Evolutionary conservation across 208 protist species (phyloP).

Genomic region (Trichomonas vaginalis): DNA sequence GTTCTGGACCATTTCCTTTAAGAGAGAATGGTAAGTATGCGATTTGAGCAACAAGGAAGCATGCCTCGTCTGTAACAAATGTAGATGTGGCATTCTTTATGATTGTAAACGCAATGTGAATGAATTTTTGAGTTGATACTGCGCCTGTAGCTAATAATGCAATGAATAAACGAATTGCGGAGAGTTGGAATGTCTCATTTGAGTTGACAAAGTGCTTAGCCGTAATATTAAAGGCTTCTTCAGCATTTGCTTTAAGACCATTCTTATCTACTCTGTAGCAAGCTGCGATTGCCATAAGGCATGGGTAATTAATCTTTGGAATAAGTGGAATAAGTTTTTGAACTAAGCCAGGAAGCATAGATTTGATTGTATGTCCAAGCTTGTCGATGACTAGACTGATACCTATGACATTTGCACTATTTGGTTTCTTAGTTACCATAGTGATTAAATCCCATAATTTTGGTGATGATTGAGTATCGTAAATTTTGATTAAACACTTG

Average conservation of each 20-base stretch:
- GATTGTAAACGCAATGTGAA: neutral
- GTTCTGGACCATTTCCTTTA: neutral
- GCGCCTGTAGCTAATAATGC: neutral
- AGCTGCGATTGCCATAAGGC: neutral
- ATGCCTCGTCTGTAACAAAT: neutral
- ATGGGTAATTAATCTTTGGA: neutral
- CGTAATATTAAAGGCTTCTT: neutral
- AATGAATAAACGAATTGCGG: neutral
- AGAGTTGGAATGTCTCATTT: neutral
- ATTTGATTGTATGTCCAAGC: neutral
- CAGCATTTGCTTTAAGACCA: neutral
- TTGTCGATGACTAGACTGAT: neutral
- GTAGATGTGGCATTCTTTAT: neutral
- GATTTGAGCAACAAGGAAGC: neutral
- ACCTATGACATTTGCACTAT: neutral
- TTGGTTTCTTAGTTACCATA: neutral
- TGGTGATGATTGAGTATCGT: neutral
- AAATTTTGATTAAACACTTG: neutral
- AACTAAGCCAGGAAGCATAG: neutral
- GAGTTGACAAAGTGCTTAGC: neutral
- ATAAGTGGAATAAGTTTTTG: neutral
- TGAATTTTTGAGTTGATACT: neutral
- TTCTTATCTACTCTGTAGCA: neutral
- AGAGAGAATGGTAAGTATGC: neutral
- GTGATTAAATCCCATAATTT: slow-evolving; percentile 10